Percentiles rank a stretch among this genome's conserved stretches.
These are phyloP conservation scores for Pelargonium nanum DNA, from an alignment of 345 rosid genomes.

Conservation along the genomic window DNA sequence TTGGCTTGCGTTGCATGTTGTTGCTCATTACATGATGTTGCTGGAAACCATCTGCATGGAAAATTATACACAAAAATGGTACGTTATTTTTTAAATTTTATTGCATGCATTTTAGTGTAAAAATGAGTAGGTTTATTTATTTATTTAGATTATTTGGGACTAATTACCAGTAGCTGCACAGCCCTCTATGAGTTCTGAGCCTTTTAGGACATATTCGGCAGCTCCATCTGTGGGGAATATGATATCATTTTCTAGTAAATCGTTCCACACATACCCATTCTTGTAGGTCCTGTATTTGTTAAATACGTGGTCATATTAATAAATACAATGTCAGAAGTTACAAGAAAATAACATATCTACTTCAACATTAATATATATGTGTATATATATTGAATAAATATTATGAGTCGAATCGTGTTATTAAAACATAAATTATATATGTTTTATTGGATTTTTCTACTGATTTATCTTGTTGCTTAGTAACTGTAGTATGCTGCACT, in stretches of 20 bases:
- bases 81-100: too few relatives aligned
- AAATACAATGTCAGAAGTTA: too few relatives aligned
- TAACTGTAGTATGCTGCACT: too few relatives aligned
- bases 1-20: neutral
- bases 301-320: neutral
- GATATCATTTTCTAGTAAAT: conserved; percentile 65
- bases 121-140: too few relatives aligned
- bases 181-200: conserved; percentile 56
- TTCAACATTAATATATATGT: too few relatives aligned
- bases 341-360: too few relatives aligned
- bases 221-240: conserved; percentile 68
- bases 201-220: conserved; percentile 83
- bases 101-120: neutral
- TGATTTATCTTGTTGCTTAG: too few relatives aligned
- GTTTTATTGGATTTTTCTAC: too few relatives aligned
- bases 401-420: too few relatives aligned
- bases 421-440: too few relatives aligned
- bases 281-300: conserved; percentile 54
- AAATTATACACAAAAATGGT: neutral
- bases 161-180: conserved; percentile 28
- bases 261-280: conserved; percentile 96
- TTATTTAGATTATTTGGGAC: too few relatives aligned
- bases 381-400: too few relatives aligned
- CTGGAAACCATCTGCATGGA: neutral
- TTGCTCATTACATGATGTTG: neutral